Evolutionary conservation across 2,329 filamentous ascomycete species (phyloP), one percentile per base, ranked within the genome.

Genomic region (Cladosporium colombiae): DNA sequence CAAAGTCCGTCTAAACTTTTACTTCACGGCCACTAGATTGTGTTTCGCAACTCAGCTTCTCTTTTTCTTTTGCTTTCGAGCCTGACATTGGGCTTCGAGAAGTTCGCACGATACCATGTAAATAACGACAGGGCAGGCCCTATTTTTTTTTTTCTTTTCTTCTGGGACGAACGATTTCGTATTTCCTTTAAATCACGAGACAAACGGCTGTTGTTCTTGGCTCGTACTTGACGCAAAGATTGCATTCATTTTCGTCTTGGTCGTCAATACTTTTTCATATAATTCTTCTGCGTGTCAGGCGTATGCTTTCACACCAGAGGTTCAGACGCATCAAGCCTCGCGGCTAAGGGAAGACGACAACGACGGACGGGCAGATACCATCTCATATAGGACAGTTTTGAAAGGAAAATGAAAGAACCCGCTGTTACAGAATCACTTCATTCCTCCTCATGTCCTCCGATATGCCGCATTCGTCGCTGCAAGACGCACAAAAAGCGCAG

Each of bases 1-100:
- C 83, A 4, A 81, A 83, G 62, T 83, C 81, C 69, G 81, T 84
- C 27, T 55, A 14, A 31, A 21, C 6, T 18, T 46, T 46, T 21
- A 21, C 40, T 46, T 23, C 8, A 46, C n/a, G 40, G 40, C 40
- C n/a, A 21, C 40, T 21, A n/a, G n/a, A 46, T 46, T 21, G 18
- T 46, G 10, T 11, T 18, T 46, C 40, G 40, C 40, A 21, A 46
- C 40, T 21, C 40, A 46, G n/a, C 40, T 21, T 21, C 5, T 21
- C 3, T 5, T 13, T 13, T 46, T 35, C 2, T 6, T 21, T 13
- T 21, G n/a, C 40, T 46, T 21, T 21, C 40, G n/a, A 46, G 40
- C 40, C n/a, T 13, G 11, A 11, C 7, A 21, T 23, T 8, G n/a
- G n/a, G n/a, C 40, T 46, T 46, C 40, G 10, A 21, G 40, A 21